Evolutionary conservation across 805 yeast genomes (phyloP), one percentile per base, ranked within the genome.

Genomic region (Starmerella tilneyi): DNA sequence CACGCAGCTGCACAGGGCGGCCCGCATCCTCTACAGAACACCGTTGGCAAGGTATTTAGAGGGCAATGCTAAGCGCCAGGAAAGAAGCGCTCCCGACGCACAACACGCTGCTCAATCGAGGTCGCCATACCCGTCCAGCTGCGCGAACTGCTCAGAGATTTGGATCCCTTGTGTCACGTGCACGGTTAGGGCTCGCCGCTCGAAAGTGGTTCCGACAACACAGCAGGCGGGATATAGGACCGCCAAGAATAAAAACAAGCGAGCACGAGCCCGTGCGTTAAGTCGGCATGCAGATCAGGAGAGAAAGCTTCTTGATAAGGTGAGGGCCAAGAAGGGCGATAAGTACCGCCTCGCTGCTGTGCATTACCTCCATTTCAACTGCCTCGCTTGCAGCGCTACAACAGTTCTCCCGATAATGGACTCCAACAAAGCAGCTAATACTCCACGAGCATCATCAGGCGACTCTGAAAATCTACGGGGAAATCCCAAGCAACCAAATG

Each of bases 131-230:
- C 33, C 33, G 9, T 38, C 33, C 12, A 27, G 41, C 33, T 38
- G 41, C 17, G 19, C 33, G 13, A 9, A 33, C 33, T 38, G 41
- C 19, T 38, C 41, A 6, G 26, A 26, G 15, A 26, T 38, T 9
- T 38, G 41, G 41, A 33, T 38, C 17, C 41, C 41, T 5, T 32
- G 32, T 9, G 33, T 38, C 26, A 38, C 41, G 12, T 38, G 41
- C 17, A 38, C 26, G 26, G 33, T 20, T 12, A 8, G 41, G 26
- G 26, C n/a, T 5, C 9, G 41, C 15, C 4, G 2, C 19, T 5
- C 26, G 13, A 38, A 28, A 22, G 41, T 27, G 33, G 33, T 4
- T 12, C 26, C 24, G 11, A 16, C 27, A 24, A 15, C 41, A 16
- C 27, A 22, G n/a, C n/a, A n/a, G n/a, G n/a, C n/a, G n/a, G n/a